Conservation (phyloP, 331 rosid genomes). For the Acacia pycnantha region DNA sequence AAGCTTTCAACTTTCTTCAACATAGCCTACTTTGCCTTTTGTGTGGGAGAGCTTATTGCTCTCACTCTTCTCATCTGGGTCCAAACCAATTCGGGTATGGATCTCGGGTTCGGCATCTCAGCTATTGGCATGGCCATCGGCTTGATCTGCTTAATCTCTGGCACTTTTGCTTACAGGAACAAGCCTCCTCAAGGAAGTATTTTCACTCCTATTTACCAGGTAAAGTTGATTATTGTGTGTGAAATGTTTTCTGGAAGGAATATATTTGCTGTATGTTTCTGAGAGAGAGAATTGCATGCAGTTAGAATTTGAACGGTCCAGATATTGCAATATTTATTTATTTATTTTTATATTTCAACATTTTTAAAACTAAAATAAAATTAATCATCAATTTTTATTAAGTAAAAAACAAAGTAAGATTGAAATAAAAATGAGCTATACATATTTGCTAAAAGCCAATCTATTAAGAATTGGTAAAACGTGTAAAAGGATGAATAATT, state of each 20-base stretch:
- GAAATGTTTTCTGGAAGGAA: not conserved
- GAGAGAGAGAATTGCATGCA: no score
- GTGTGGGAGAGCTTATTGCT: conserved; percentile 57
- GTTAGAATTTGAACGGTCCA: not conserved
- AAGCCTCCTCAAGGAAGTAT: conserved; percentile 55
- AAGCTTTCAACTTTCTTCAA: conserved; percentile 66
- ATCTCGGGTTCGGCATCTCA: conserved; percentile 60
- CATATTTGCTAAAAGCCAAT: not conserved
- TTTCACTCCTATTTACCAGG: conserved; percentile 69
- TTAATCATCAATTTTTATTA: no score
- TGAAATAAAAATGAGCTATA: not conserved
- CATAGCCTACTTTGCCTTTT: conserved; percentile 58
- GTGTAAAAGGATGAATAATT: not conserved
- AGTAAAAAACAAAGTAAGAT: no score
- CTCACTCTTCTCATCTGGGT: conserved; percentile 70
- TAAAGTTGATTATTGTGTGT: conserved; percentile 13
- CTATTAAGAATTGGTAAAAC: not conserved
- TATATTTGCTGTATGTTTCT: no score
- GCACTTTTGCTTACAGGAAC: conserved; percentile 37
- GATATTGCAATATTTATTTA: no score
- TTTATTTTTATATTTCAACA: no score
- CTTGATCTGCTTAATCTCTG: conserved; percentile 40
- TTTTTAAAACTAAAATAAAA: no score
- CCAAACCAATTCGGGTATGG: conserved; percentile 70
- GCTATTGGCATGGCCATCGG: conserved; percentile 55